These are phyloP conservation scores for Aspergillus diversus DNA, from an alignment of 495 filamentous ascomycete species.

Conservation along the genomic window DNA sequence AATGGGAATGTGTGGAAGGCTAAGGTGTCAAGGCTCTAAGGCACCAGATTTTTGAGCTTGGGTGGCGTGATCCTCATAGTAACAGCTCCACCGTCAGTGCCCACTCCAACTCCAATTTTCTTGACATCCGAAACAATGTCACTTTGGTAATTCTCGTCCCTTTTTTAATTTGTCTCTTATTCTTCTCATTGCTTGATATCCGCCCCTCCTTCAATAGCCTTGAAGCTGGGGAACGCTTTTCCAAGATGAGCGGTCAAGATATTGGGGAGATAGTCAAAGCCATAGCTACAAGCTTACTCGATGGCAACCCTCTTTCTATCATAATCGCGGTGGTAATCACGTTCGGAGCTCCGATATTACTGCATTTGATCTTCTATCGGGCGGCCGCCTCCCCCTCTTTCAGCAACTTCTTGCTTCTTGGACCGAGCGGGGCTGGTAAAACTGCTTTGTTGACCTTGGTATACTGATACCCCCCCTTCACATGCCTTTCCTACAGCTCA, in stretches of 20 bases:
- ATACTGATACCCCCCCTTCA: slow-evolving; percentile 22
- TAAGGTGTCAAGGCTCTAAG: slow-evolving; percentile 11
- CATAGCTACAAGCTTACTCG: slow-evolving; percentile 47
- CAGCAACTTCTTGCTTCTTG: slow-evolving; percentile 83
- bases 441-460: slow-evolving; percentile 84
- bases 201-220: not conserved
- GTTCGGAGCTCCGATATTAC: slow-evolving; percentile 71
- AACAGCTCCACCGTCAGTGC: not conserved
- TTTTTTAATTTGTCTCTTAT: not conserved
- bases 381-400: slow-evolving; percentile 65
- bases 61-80: slow-evolving; percentile 22
- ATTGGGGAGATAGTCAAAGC: slow-evolving; percentile 41
- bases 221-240: not conserved
- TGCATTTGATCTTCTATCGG: slow-evolving; percentile 77
- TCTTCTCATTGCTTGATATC: not conserved
- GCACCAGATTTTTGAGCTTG: not conserved
- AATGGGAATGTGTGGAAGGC: not conserved
- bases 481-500: not conserved
- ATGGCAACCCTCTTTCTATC: slow-evolving; percentile 55
- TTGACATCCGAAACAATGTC: not conserved
- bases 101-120: not conserved
- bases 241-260: slow-evolving; percentile 29
- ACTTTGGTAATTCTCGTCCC: not conserved
- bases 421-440: slow-evolving; percentile 85
- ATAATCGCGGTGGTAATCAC: slow-evolving; percentile 68